Percentiles rank a stretch among this genome's conserved stretches.
These are phyloP conservation scores for Spongospora subterranea DNA, from an alignment of 208 protist genomes.

Conservation along the genomic window DNA sequence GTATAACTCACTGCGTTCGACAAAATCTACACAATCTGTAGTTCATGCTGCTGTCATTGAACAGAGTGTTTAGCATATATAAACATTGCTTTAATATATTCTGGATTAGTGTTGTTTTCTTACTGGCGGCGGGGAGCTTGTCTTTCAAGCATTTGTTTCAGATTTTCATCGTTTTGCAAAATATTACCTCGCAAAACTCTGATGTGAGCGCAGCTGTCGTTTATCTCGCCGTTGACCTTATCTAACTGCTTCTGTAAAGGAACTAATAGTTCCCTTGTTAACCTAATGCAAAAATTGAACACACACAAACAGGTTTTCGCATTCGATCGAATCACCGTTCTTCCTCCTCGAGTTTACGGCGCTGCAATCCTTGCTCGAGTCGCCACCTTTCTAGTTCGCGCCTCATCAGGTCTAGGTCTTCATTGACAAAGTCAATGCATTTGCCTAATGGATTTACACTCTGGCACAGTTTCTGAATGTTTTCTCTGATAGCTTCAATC, in stretches of 20 bases:
- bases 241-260: background rate
- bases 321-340: background rate
- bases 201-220: background rate
- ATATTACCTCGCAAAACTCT: background rate
- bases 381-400: conserved; percentile 71
- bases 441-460: conserved; percentile 74
- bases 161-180: conserved; percentile 10
- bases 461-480: conserved; percentile 72
- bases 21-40: too few species aligned
- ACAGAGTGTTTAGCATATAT: too few species aligned
- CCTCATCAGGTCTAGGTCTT: conserved; percentile 75
- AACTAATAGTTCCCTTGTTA: background rate
- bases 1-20: too few species aligned
- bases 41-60: too few species aligned
- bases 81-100: background rate
- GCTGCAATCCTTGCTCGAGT: conserved; percentile 14
- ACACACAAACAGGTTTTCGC: too few species aligned
- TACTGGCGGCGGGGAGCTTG: background rate
- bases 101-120: background rate
- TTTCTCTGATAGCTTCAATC: conserved; percentile 63
- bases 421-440: conserved; percentile 75
- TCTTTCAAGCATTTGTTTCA: conserved; percentile 6
- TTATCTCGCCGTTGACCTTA: background rate
- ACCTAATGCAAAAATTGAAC: too few species aligned
- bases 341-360: background rate